Evolutionary conservation across 2,329 filamentous ascomycete genomes (phyloP).

Genomic region (Diplocarpon rosae): DNA sequence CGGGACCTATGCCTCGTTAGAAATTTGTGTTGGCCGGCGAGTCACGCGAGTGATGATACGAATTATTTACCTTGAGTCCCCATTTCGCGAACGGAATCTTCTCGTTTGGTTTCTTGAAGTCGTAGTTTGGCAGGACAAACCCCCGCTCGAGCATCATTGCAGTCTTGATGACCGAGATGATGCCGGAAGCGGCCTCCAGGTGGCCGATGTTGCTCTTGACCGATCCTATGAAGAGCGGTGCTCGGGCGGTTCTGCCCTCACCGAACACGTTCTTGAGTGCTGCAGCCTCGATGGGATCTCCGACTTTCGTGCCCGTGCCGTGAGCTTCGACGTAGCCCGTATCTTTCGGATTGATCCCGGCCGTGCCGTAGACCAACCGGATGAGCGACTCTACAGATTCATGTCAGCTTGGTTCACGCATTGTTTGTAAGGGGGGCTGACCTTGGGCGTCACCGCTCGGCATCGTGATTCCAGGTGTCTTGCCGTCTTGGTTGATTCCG

Average conservation of each 20-base stretch:
- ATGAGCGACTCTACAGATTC: slow-evolving; percentile 19
- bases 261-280: slow-evolving; percentile 22
- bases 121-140: slow-evolving; percentile 23
- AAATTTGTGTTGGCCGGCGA: background rate
- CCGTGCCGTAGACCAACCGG: slow-evolving; percentile 12
- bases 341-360: slow-evolving; percentile 13
- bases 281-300: slow-evolving; percentile 22
- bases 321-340: slow-evolving; percentile 22
- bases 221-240: slow-evolving; percentile 21
- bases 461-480: slow-evolving; percentile 34
- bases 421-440: background rate
- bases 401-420: slow-evolving; percentile 2
- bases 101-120: slow-evolving; percentile 30
- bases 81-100: slow-evolving; percentile 29
- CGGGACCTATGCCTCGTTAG: slow-evolving; percentile 21
- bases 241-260: slow-evolving; percentile 16
- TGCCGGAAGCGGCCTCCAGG: slow-evolving; percentile 27
- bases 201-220: slow-evolving; percentile 28
- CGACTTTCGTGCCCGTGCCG: slow-evolving; percentile 22
- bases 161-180: slow-evolving; percentile 22
- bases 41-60: background rate
- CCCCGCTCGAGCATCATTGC: slow-evolving; percentile 24
- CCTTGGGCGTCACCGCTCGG: slow-evolving; percentile 35
- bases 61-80: slow-evolving; percentile 27
- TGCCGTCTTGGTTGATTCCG: slow-evolving; percentile 35